phyloP scores from a whole-genome alignment of 2,329 filamentous ascomycete species.

The Basipetospora chlamydospora region DNA sequence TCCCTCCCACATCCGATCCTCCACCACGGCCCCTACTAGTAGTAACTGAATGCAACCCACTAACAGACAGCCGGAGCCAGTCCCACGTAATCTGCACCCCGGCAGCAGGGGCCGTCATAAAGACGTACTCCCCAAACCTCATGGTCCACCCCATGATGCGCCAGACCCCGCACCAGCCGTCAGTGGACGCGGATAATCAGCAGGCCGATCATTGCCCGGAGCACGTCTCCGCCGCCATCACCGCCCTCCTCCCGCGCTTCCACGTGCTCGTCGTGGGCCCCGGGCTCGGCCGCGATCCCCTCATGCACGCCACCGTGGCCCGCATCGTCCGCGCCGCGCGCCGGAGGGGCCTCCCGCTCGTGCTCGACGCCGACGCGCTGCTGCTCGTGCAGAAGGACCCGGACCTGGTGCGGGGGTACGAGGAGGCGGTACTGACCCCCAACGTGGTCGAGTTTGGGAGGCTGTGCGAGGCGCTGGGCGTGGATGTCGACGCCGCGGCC shows the following conservation, averaged over 20 bases:
- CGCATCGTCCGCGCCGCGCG: constrained; percentile 67
- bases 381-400: constrained; percentile 63
- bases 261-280: constrained; percentile 90
- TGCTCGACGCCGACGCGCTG: constrained; percentile 84
- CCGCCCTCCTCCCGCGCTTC: constrained; percentile 69
- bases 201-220: constrained; percentile 45
- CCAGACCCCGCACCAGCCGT: constrained; percentile 40
- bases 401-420: constrained; percentile 60
- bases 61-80: too few relatives aligned
- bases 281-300: constrained; percentile 72
- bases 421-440: constrained; percentile 75
- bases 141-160: constrained; percentile 98
- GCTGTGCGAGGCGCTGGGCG: constrained; percentile 58
- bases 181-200: constrained; percentile 10
- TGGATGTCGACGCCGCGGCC: constrained; percentile 36
- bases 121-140: constrained; percentile 92
- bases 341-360: constrained; percentile 57
- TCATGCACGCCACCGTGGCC: constrained; percentile 80
- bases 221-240: constrained; percentile 50
- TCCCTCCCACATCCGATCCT: background rate
- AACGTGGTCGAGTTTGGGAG: constrained; percentile 88
- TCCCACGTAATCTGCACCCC: constrained; percentile 94
- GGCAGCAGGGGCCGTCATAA: constrained; percentile 75
- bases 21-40: background rate
- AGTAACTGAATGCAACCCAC: too few relatives aligned